Evolutionary conservation across 306 rosid genomes (phyloP).

Genomic region (Heteromeles arbutifolia): DNA sequence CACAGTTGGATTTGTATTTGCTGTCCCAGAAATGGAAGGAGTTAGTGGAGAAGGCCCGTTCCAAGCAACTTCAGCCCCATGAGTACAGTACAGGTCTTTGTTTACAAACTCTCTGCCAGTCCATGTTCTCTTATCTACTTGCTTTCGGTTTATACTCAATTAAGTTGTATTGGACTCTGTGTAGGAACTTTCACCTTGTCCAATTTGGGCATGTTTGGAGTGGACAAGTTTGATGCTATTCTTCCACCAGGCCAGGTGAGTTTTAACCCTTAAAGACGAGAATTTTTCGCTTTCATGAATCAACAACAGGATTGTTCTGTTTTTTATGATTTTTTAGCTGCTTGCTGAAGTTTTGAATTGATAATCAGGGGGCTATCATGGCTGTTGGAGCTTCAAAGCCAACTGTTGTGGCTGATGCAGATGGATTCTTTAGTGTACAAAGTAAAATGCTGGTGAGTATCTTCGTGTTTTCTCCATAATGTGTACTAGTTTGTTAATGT

Average conservation of each 20-base stretch:
- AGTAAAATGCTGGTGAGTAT: constrained; percentile 79
- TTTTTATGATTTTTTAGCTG: constrained; percentile 3
- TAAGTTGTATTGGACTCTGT: neutral
- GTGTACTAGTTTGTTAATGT: neutral
- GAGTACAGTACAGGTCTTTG: constrained; percentile 74
- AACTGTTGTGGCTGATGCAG: constrained; percentile 55
- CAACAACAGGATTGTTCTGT: neutral
- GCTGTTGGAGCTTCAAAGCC: constrained; percentile 98
- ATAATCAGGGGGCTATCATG: constrained; percentile 86
- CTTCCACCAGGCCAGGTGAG: constrained; percentile 97
- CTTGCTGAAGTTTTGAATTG: constrained; percentile 17
- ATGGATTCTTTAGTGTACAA: constrained; percentile 76
- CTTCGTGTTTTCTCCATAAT: neutral
- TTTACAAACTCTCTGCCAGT: constrained; percentile 3
- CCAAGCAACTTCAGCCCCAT: constrained; percentile 88
- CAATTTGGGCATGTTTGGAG: constrained; percentile 95
- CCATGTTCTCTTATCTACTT: neutral
- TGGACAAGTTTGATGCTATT: constrained; percentile 88
- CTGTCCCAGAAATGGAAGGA: constrained; percentile 93
- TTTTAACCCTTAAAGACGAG: neutral
- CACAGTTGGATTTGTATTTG: constrained; percentile 82
- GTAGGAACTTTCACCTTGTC: constrained; percentile 93
- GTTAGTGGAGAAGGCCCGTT: constrained; percentile 70
- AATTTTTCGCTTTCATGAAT: neutral
- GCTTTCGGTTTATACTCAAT: constrained; percentile 1